Evolutionary conservation across 495 filamentous ascomycete species (phyloP).

Genomic region (Podospora tetraspora): DNA sequence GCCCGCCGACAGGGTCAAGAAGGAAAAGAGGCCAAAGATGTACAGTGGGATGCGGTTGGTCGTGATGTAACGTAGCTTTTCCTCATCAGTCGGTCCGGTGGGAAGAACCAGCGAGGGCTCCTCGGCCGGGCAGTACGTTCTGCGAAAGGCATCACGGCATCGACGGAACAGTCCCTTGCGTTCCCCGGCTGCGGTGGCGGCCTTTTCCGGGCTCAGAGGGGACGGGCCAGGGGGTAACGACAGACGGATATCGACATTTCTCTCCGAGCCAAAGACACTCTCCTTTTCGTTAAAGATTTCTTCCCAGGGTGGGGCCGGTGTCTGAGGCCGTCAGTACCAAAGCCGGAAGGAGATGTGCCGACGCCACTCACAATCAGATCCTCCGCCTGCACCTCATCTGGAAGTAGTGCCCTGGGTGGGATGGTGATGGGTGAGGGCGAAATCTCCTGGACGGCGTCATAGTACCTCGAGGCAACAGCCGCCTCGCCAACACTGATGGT

Average conservation of each 20-base stretch:
- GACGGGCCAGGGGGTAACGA: neutral
- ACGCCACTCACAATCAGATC: constrained; percentile 9
- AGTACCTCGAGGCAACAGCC: neutral
- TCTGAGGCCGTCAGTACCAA: constrained; percentile 2
- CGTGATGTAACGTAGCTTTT: constrained; percentile 26
- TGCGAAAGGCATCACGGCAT: constrained; percentile 17
- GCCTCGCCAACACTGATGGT: neutral
- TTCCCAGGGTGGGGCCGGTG: constrained; percentile 13
- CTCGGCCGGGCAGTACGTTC: constrained; percentile 28
- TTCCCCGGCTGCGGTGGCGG: neutral
- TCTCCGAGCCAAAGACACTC: constrained; percentile 3
- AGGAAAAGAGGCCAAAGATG: constrained; percentile 30
- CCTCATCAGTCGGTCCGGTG: constrained; percentile 27
- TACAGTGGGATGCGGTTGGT: constrained; percentile 33
- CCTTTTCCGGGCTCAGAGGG: constrained; percentile 13
- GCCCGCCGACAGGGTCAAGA: constrained; percentile 29
- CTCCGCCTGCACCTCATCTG: neutral
- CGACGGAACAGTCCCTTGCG: constrained; percentile 8
- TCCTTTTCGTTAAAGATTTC: constrained; percentile 21
- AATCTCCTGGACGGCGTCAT: constrained; percentile 1
- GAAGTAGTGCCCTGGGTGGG: neutral
- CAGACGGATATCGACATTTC: constrained; percentile 11
- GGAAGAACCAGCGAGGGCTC: constrained; percentile 28
- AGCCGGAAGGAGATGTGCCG: neutral
- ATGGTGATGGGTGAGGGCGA: neutral